Conservation (phyloP, 441 rosid species). For the Corymbia citriodora region DNA sequence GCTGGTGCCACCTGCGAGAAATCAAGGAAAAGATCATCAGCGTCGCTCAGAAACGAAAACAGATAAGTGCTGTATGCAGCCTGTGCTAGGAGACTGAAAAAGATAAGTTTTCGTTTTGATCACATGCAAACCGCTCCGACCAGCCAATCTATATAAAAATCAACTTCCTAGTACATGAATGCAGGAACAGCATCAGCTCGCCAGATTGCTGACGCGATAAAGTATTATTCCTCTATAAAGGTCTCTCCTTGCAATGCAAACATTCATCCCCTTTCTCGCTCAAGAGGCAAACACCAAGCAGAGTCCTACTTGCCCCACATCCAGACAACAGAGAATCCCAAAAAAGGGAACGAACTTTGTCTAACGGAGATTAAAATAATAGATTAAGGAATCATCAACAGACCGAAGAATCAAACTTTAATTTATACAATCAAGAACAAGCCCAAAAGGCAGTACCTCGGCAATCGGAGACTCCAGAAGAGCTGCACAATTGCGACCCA, state of each 20-base stretch:
- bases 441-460: slow-evolving; percentile 27
- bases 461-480: slow-evolving; percentile 35
- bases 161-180: background rate
- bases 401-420: background rate
- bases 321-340: background rate
- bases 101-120: background rate
- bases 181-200: background rate
- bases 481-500: slow-evolving; percentile 33
- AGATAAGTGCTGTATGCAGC: background rate
- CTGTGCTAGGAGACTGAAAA: background rate
- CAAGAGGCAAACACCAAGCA: background rate
- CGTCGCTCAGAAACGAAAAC: background rate
- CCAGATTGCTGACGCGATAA: background rate
- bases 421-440: background rate
- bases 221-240: background rate
- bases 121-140: background rate
- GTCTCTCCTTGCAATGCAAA: background rate
- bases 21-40: background rate
- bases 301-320: background rate
- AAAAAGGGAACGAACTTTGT: background rate
- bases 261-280: background rate
- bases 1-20: slow-evolving; percentile 37
- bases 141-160: background rate
- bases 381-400: background rate
- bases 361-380: background rate